These are phyloP conservation scores for Ambrosiella xylebori DNA, from an alignment of 2,329 filamentous ascomycete species.

Conservation along the genomic window DNA sequence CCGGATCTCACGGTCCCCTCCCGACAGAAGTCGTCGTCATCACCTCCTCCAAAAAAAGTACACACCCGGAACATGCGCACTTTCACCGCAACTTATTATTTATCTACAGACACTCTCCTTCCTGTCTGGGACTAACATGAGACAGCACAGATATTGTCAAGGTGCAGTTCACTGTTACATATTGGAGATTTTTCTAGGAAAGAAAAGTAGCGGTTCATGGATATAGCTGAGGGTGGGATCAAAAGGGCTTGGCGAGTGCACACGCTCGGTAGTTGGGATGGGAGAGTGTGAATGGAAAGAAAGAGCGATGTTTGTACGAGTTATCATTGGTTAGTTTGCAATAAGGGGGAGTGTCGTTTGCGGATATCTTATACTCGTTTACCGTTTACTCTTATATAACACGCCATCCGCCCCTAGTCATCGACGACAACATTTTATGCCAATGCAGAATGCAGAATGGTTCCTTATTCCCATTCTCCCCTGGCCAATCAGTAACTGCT, in stretches of 20 bases:
- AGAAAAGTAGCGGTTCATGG: neutral
- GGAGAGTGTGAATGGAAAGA: no score
- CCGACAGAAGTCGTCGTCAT: neutral
- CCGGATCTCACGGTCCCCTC: neutral
- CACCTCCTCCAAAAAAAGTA: neutral
- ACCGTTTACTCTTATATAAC: no score
- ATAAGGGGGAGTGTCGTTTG: no score
- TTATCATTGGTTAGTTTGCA: no score
- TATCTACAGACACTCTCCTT: neutral
- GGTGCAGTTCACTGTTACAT: neutral
- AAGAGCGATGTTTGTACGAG: no score
- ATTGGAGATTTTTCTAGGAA: neutral
- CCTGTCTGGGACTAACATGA: neutral
- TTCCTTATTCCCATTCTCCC: neutral
- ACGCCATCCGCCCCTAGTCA: no score
- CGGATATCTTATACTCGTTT: no score
- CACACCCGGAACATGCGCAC: neutral
- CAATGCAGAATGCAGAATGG: no score
- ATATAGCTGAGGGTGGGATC: no score
- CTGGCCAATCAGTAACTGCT: neutral
- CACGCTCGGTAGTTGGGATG: no score
- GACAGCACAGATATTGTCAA: neutral
- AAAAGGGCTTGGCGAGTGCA: no score
- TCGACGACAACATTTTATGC: no score
- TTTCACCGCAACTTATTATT: neutral